phyloP scores from a whole-genome alignment of 192 early-diverging fungal genomes.

The Dimargaris cristalligena region DNA sequence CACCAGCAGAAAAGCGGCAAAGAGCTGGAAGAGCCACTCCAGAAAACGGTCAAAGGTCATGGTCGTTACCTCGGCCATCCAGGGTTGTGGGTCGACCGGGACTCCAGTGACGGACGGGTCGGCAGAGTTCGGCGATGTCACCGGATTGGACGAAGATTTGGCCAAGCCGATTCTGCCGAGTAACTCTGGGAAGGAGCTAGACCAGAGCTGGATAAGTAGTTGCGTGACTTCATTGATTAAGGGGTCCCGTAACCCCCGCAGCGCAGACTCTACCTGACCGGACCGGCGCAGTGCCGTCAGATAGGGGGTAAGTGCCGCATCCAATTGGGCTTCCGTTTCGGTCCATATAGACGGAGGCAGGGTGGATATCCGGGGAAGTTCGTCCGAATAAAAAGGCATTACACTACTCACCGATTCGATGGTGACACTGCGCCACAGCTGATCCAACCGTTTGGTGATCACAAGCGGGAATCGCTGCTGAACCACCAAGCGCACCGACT shows the following conservation, averaged over 20 bases:
- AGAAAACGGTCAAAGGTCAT: conserved; percentile 82
- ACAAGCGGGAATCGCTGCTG: not conserved
- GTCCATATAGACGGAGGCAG: conserved; percentile 1
- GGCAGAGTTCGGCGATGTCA: not conserved
- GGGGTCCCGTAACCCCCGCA: conserved; percentile 63
- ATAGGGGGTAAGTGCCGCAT: conserved; percentile 46
- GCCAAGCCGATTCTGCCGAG: not conserved
- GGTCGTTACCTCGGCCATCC: conserved; percentile 40
- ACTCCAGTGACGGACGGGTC: conserved; percentile 21
- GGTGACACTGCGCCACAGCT: not conserved
- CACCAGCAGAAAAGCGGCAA: conserved; percentile 50
- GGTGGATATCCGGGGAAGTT: conserved; percentile 1
- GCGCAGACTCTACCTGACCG: conserved; percentile 39
- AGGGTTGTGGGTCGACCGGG: conserved; percentile 21
- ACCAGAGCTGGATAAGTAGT: conserved; percentile 55
- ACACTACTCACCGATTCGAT: not conserved
- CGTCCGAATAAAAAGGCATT: conserved; percentile 5
- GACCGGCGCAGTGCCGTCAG: conserved; percentile 63
- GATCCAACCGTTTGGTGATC: not conserved
- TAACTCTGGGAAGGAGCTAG: conserved; percentile 10
- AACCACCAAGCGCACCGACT: not conserved
- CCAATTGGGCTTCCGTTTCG: conserved; percentile 21
- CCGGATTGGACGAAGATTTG: not conserved
- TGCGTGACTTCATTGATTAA: conserved; percentile 59
- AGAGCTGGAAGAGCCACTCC: conserved; percentile 56